Evolutionary conservation across 2,329 filamentous ascomycete species (phyloP), one percentile per base, ranked within the genome.

Genomic region (Monilinia vaccinii-corymbosi): DNA sequence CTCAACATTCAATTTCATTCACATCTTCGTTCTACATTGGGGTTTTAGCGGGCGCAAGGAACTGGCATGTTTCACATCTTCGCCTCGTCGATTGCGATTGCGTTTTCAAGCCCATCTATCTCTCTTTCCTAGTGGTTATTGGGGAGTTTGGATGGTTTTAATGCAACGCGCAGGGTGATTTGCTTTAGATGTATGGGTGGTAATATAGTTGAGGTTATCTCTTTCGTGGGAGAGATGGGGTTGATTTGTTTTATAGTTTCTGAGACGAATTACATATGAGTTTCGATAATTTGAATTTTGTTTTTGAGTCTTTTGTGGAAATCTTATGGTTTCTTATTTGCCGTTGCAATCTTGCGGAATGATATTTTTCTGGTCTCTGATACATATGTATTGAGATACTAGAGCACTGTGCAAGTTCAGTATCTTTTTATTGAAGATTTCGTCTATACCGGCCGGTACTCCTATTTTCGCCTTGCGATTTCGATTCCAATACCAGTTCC

Each of bases 11-110:
- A 11, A 44, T 28, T 32, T 32, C 18, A 21, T 38, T 38, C 25
- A 51, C n/a, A 51, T 51, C 38, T 53, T 53, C n/a, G 38, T 44
- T 51, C 28, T 31, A 11, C 32, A 18, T 11, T 32, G 23, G 25
- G 38, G 21, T 44, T 44, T 53, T 53, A 53, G 51, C 51, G 51
- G 51, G 51, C 51, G 51, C 16, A 53, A 53, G 51, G 51, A 44
- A 53, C 2, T 53, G n/a, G 51, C 28, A 51, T 44, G 21, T 53
- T 53, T 44, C 7, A 32, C 38, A 53, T 53, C 25, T 53, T 53
- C 13, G 4, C 38, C 11, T 18, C 25, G 16, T 21, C 50, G 25
- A 52, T 52, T 40, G 34, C 34, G 18, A 52, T 53, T 53, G 36
- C 38, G 11, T 53, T 53, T 21, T 53, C 50, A 31, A 32, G 38